Base-by-base conservation (phyloP, 2,329 filamentous ascomycete genomes). In the Didymella keratinophila region DNA sequence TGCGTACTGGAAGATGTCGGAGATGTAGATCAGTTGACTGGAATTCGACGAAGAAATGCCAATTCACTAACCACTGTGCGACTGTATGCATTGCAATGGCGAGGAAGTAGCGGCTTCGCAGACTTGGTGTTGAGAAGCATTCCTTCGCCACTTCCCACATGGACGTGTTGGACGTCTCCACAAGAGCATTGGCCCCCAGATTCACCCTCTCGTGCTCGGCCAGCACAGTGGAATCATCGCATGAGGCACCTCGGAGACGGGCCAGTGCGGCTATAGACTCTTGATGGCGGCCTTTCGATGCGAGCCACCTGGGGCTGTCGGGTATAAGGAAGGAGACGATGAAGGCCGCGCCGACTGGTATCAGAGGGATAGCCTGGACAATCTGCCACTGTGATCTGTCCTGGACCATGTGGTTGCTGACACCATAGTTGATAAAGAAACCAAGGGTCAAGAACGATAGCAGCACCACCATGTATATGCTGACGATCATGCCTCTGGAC, bases 391-490 rank as follows among this genome's bases (percentile, higher is more conserved):
- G 45, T 10, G 45, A 32, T 37, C 45, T 48, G 14, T 18, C 28
- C 4, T 32, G 30, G 23, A 11, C 18, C 45, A 48, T 48, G 45
- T 32, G 16, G 32, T 36, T 48, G 30, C 32, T 48, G 12, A 48
- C 45, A 5, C 28, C 45, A 48, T 48, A 48, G 32, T 37, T 48
- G 32, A 48, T 21, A 18, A 37, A 48, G 21, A 48, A 48, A 16
- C 45, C 45, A 12, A 37, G 45, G 5, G 45, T 37, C 18, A 48
- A 21, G 14, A 48, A 37, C 9, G 20, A 36, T 12, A 48, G 11
- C 45, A 48, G 16, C 30, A 48, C 32, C 2, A 48, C 45, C 32
- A 48, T 48, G 21, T 48, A 48, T n/a, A 48, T 48, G 45, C 45
- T 48, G 32, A 48, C 45, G 5, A 48, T 37, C 32, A 48, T 37